Percentiles rank a stretch among this genome's conserved stretches.
Conservation (phyloP, 2,329 filamentous ascomycete species). For the Didymella exigua region DNA sequence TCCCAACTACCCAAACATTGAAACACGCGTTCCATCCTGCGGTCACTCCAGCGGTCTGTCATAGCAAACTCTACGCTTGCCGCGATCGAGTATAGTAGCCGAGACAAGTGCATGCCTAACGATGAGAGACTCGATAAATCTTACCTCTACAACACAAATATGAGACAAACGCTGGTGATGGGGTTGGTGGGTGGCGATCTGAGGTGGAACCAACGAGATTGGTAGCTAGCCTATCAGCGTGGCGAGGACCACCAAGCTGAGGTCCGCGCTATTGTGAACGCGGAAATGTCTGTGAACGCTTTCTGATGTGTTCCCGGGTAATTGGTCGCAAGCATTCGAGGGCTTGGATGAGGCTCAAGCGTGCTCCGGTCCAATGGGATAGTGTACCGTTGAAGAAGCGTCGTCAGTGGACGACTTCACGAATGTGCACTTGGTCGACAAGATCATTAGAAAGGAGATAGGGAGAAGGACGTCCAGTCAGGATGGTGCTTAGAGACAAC, state of each 20-base stretch:
- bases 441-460: neutral
- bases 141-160: conserved; percentile 2
- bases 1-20: neutral
- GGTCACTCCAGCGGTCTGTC: neutral
- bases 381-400: neutral
- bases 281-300: conserved; percentile 4
- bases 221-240: conserved; percentile 5
- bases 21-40: conserved; percentile 15
- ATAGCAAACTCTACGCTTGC: neutral
- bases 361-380: conserved; percentile 7
- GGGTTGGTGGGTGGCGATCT: conserved; percentile 2
- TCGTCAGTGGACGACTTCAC: conserved; percentile 1
- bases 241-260: neutral
- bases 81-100: neutral
- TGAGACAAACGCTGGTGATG: conserved; percentile 9
- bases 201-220: conserved; percentile 11
- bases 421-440: neutral
- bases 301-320: conserved; percentile 3
- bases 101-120: neutral
- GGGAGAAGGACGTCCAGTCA: neutral
- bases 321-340: neutral
- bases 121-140: neutral
- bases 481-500: neutral
- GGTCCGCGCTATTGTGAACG: neutral
- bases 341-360: conserved; percentile 7